Conservation (phyloP, 108 stramenopile genomes). For the Cyclotella kingstonii region DNA sequence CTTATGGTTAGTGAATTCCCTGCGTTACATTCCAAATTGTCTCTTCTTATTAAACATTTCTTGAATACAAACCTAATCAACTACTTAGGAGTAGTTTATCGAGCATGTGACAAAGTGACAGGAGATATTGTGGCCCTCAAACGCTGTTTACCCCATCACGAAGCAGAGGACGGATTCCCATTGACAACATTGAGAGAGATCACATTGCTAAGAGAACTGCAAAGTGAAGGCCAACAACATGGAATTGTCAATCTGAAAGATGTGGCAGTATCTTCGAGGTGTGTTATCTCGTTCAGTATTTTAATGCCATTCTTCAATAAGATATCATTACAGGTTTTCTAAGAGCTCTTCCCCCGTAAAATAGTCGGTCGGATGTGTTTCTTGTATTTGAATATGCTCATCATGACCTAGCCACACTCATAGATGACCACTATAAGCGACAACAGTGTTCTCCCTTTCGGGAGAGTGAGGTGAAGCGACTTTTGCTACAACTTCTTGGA, state of each 20-base stretch:
- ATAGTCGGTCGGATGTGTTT: conserved; percentile 60
- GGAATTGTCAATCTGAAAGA: conserved; percentile 61
- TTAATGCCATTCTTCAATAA: not conserved
- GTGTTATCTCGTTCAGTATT: not conserved
- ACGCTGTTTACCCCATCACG: conserved; percentile 78
- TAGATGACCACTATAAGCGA: conserved; percentile 54
- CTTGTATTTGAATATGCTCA: conserved; percentile 81
- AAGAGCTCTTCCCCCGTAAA: not conserved
- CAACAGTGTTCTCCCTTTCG: conserved; percentile 54
- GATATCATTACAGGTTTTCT: not conserved
- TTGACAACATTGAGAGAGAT: conserved; percentile 82
- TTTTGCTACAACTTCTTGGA: conserved; percentile 56
- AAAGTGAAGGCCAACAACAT: conserved; percentile 42
- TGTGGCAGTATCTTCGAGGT: conserved; percentile 66
- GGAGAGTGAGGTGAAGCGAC: conserved; percentile 59
- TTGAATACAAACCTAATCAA: too few relatives aligned
- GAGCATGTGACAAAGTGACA: conserved; percentile 70
- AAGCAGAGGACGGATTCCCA: conserved; percentile 83
- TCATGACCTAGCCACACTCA: conserved; percentile 66
- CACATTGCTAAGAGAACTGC: conserved; percentile 48
- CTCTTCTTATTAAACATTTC: too few relatives aligned
- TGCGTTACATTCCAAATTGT: not conserved
- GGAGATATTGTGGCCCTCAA: conserved; percentile 70
- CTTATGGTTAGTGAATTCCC: conserved; percentile 70
- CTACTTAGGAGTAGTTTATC: conserved; percentile 78